Evolutionary conservation across 345 rosid genomes (phyloP).

Genomic region (Turnera subulata): DNA sequence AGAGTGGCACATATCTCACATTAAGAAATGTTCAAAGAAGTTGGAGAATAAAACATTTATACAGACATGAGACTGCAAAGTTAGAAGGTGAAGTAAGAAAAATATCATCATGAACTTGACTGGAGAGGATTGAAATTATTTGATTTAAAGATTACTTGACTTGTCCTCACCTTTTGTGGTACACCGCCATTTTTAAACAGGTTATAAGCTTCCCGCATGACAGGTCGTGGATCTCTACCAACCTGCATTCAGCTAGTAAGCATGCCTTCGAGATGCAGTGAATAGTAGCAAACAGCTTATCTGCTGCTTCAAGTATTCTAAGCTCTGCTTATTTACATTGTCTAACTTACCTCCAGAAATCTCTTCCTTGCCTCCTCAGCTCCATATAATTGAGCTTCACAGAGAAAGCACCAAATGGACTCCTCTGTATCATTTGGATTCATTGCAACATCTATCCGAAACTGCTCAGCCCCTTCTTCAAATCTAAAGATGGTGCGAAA

Average conservation of each 20-base stretch:
- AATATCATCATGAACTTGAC: not conserved
- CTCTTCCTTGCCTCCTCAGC: slow-evolving; percentile 54
- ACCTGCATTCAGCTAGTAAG: slow-evolving; percentile 47
- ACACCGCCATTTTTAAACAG: slow-evolving; percentile 79
- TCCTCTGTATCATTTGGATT: slow-evolving; percentile 95
- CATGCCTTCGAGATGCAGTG: not conserved
- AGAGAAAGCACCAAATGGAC: slow-evolving; percentile 89
- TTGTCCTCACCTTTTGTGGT: slow-evolving; percentile 65
- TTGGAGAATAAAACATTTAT: too few species aligned
- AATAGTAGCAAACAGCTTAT: too few species aligned
- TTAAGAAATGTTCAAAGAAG: too few species aligned
- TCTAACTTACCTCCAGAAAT: slow-evolving; percentile 57
- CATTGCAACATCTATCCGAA: slow-evolving; percentile 79
- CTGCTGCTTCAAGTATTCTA: too few species aligned
- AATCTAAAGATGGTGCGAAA: slow-evolving; percentile 39
- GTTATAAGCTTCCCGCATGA: slow-evolving; percentile 75
- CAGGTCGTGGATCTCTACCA: slow-evolving; percentile 79
- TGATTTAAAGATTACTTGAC: not conserved
- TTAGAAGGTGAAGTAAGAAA: not conserved
- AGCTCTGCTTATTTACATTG: not conserved
- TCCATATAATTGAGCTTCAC: slow-evolving; percentile 69
- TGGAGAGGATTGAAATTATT: too few species aligned
- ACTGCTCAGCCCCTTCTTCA: slow-evolving; percentile 91
- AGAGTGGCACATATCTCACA: too few species aligned
- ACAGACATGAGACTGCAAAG: too few species aligned